Evolutionary conservation across 768 basidiomycete species (phyloP).

Genomic region (Calocera cornea): DNA sequence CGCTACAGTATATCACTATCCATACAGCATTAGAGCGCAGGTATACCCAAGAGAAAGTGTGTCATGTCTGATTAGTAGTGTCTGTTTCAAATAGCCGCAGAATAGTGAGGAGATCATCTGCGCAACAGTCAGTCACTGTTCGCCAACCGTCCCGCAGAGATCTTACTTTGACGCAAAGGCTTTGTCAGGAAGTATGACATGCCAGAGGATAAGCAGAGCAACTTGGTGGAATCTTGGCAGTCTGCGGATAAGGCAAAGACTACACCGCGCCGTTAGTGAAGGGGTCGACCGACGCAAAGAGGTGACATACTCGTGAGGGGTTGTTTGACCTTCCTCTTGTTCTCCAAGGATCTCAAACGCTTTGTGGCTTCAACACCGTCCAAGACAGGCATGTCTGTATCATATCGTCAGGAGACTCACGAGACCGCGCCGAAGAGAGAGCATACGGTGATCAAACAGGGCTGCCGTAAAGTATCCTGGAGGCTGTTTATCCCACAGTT

Average conservation of each 20-base stretch:
- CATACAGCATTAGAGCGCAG: neutral
- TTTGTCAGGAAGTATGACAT: constrained; percentile 70
- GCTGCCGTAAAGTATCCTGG: constrained; percentile 59
- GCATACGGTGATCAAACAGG: constrained; percentile 61
- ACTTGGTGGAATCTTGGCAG: constrained; percentile 62
- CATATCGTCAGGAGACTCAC: neutral
- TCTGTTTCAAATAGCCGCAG: constrained; percentile 1
- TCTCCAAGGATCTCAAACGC: constrained; percentile 45
- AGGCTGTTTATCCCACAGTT: constrained; percentile 46
- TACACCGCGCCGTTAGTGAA: constrained; percentile 19
- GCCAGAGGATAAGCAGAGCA: constrained; percentile 60
- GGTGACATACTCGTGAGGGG: constrained; percentile 41
- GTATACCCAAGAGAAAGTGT: neutral
- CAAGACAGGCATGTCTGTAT: constrained; percentile 62
- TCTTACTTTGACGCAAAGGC: constrained; percentile 46
- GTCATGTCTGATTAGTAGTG: neutral
- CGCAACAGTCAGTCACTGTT: neutral
- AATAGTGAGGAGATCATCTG: neutral
- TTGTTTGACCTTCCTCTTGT: constrained; percentile 36
- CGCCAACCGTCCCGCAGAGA: neutral
- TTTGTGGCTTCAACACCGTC: constrained; percentile 67
- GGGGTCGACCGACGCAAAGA: no score
- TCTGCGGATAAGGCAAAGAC: constrained; percentile 65
- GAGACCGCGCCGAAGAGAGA: neutral
- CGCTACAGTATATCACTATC: neutral